Evolutionary conservation across 2,329 filamentous ascomycete species (phyloP).

Genomic region (Rhytidhysteron rufulum): DNA sequence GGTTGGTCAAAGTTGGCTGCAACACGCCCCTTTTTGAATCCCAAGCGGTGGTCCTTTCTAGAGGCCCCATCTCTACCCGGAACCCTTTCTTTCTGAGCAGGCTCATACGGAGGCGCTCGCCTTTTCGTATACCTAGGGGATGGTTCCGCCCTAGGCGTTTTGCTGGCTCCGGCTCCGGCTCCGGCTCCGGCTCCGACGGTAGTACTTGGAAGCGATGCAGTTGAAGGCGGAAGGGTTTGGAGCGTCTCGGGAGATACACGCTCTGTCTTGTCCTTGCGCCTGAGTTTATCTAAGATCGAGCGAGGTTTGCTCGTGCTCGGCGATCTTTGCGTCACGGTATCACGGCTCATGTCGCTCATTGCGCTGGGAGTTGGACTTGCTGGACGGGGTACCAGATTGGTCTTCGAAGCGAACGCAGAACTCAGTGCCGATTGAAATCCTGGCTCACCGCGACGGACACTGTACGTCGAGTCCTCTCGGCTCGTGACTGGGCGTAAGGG

Average conservation of each 20-base stretch:
- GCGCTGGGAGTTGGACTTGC: slow-evolving; percentile 79
- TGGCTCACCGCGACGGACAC: slow-evolving; percentile 48
- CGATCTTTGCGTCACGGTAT: slow-evolving; percentile 49
- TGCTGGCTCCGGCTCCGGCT: too few species aligned
- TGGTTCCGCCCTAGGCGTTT: slow-evolving; percentile 24
- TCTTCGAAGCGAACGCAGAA: slow-evolving; percentile 49
- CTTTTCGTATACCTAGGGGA: slow-evolving; percentile 23
- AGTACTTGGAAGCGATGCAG: slow-evolving; percentile 34
- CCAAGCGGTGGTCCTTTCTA: slow-evolving; percentile 38
- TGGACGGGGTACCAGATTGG: slow-evolving; percentile 57
- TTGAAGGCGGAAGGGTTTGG: slow-evolving; percentile 38
- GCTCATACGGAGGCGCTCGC: slow-evolving; percentile 15
- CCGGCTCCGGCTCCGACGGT: slow-evolving; percentile 26
- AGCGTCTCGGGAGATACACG: slow-evolving; percentile 32
- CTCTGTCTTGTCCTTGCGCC: slow-evolving; percentile 47
- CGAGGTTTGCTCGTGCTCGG: slow-evolving; percentile 52
- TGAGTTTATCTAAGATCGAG: slow-evolving; percentile 53
- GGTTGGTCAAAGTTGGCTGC: slow-evolving; percentile 18
- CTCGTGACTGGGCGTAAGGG: slow-evolving; percentile 68
- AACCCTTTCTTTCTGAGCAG: slow-evolving; percentile 16
- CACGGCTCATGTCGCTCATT: slow-evolving; percentile 56
- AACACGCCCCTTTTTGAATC: slow-evolving; percentile 49
- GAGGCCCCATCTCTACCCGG: slow-evolving; percentile 15
- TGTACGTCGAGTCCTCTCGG: slow-evolving; percentile 66
- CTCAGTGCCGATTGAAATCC: slow-evolving; percentile 42